Evolutionary conservation across 495 filamentous ascomycete genomes (phyloP).

Genomic region (Penicillium pancosmium): DNA sequence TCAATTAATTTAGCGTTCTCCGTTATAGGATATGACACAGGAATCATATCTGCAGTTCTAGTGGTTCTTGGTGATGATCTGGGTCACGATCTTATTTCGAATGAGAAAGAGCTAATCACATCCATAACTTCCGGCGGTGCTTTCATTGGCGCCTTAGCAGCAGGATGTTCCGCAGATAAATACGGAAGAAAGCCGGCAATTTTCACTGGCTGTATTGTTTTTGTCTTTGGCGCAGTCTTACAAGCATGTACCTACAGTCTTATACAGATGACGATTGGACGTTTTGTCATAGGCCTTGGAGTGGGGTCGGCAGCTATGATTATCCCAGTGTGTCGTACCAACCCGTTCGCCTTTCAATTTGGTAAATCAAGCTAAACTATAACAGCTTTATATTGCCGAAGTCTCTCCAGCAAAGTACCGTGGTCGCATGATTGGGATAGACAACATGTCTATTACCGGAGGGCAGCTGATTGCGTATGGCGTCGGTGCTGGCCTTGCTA

Average conservation of each 20-base stretch:
- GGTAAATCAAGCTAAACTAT: neutral
- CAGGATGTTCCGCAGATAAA: conserved; percentile 50
- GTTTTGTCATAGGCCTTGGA: conserved; percentile 53
- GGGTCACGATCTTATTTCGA: conserved; percentile 28
- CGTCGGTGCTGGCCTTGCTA: conserved; percentile 52
- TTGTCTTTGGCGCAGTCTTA: conserved; percentile 43
- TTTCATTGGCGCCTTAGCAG: conserved; percentile 50
- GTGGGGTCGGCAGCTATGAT: conserved; percentile 56
- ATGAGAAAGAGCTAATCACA: conserved; percentile 51
- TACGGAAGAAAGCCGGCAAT: conserved; percentile 52
- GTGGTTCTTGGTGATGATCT: conserved; percentile 42
- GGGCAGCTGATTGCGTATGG: conserved; percentile 55
- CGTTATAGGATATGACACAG: conserved; percentile 44
- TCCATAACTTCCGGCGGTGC: conserved; percentile 52
- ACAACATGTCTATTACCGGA: conserved; percentile 56
- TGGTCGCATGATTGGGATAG: conserved; percentile 54
- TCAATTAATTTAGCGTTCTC: too few species aligned
- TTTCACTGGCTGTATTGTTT: conserved; percentile 49
- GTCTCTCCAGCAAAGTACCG: conserved; percentile 51
- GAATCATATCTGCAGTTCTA: conserved; percentile 51
- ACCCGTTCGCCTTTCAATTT: too few species aligned
- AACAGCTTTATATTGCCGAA: conserved; percentile 43
- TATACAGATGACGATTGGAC: conserved; percentile 51
- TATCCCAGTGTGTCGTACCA: conserved; percentile 22
- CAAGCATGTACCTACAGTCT: conserved; percentile 49